These are phyloP conservation scores for Cyberlindnera americana DNA, from an alignment of 805 yeast species.

Conservation along the genomic window DNA sequence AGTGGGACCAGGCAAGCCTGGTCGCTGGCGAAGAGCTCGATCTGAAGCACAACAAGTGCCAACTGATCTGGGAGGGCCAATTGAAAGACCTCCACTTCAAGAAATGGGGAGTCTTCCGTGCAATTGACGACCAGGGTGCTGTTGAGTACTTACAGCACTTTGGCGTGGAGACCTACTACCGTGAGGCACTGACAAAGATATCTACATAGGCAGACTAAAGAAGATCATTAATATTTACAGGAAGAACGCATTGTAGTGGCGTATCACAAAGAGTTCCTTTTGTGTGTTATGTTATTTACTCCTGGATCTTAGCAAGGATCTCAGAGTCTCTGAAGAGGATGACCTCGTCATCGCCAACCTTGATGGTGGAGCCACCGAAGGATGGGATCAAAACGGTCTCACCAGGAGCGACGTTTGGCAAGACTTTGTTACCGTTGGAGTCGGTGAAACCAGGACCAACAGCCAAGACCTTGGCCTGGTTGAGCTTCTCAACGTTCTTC, in stretches of 20 bases:
- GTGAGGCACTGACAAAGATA: constrained; percentile 30
- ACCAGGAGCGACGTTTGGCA: constrained; percentile 79
- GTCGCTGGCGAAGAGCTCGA: constrained; percentile 32
- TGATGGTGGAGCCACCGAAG: constrained; percentile 88
- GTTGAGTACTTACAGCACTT: constrained; percentile 45
- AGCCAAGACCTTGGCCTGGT: constrained; percentile 88
- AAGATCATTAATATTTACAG: background rate
- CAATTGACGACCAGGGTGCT: constrained; percentile 47
- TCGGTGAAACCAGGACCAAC: constrained; percentile 92
- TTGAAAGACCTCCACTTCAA: constrained; percentile 50
- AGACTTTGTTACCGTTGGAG: constrained; percentile 67
- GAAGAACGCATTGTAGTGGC: too few species aligned
- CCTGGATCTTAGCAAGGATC: constrained; percentile 87
- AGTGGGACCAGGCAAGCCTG: constrained; percentile 57
- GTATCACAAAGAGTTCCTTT: too few species aligned
- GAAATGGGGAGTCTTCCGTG: constrained; percentile 65
- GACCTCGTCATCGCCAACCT: constrained; percentile 78
- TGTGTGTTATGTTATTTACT: too few species aligned
- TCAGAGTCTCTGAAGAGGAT: constrained; percentile 90
- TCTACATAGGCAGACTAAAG: background rate
- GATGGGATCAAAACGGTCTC: constrained; percentile 93
- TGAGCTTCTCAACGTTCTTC: constrained; percentile 90
- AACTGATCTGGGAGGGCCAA: constrained; percentile 70
- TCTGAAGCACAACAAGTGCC: constrained; percentile 41
- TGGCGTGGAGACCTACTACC: constrained; percentile 59